Base-by-base conservation (phyloP, 176 grass and related monocot species). In the Oryza rufipogon region DNA sequence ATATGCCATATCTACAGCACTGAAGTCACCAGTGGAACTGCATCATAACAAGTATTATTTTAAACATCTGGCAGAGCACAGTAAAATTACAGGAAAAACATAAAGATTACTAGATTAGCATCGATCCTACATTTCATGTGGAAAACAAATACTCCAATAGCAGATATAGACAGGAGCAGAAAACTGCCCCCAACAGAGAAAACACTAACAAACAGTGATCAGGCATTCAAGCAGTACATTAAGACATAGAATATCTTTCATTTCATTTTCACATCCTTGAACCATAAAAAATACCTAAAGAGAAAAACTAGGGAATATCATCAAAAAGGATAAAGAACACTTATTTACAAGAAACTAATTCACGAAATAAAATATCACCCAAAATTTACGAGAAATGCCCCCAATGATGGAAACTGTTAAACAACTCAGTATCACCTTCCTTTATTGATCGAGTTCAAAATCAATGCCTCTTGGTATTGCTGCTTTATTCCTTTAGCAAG, bases 401-500 rank as follows among this genome's bases (percentile, higher is more conserved):
- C 70, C 20, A 38, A 79, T 69, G n/a, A 10, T 77, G 56, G 9
- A 41, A 47, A 86, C 11, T 34, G 28, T 76, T 76, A 6, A 72
- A 11, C 6, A 71, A 75, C 49, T 71, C 4, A 26, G 72, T 39
- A 63, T 74, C 78, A 98, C 96, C 93, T 92, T 83, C 73, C 84
- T 64, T 86, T 86, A 84, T 95, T 95, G 83, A 98, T 88, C 0
- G 93, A 91, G 49, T 88, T 83, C 34, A 90, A 73, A 88, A 98
- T 87, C 63, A 98, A 75, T 83, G 88, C 68, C 80, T 98, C 96
- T 88, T 98, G 93, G 71, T 93, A 98, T 64, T 98, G 96, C 83
- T 98, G 96, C 63, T 95, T 95, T 83, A 98, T 92, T 89, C 96
- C 96, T 88, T 91, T 93, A 64, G 66, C 76, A 78, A 98, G 93